Base-by-base conservation (phyloP, 23 red algal genomes). In the Rhodosorus marinus region DNA sequence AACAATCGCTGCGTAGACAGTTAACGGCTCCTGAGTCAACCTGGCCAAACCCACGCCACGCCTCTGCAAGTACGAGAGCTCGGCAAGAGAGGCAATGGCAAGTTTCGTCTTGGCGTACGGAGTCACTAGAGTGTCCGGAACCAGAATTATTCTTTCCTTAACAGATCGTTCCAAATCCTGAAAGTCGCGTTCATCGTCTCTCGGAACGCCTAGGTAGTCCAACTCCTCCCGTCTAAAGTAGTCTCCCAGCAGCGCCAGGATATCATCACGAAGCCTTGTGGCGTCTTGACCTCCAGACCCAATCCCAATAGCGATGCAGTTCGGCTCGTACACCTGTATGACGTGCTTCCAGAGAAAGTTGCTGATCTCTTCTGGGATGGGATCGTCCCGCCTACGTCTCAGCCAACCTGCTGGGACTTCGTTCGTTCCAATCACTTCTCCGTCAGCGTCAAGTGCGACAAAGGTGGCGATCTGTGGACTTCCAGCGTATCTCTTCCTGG, bases 11-110 rank as follows among this genome's bases (percentile, higher is more conserved):
- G 70, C 80, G 26, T 78, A 84, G n/a, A 95, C 62, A 40, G 58
- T 62, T 4, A 95, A 52, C 17, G 88, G 88, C 46, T 83, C 71
- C 26, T 85, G 78, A 22, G 61, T 72, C 21, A 84, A 53, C 24
- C 88, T 64, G n/a, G 54, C 88, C 8, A 95, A 26, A 19, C 69
- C 88, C 33, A 95, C 71, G 1, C 72, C 62, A 6, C 71, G 35
- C 24, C 52, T 1, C 29, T 24, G 20, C 1, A 56, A 28, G 29
- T 28, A 15, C 0, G 20, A 24, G 5, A 32, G 31, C 20, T 56
- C 52, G 47, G 64, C 34, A 3, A 81, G 46, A 4, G 60, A 63
- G 24, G 24, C 41, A 11, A 31, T 14, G 20, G 62, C 52, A 43
- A 50, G 41, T 19, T 67, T 49, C 1, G 62, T 67, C 24, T 35